These are phyloP conservation scores for Clitocybe nebularis DNA, from an alignment of 1,284 basidiomycete genomes.

Conservation along the genomic window DNA sequence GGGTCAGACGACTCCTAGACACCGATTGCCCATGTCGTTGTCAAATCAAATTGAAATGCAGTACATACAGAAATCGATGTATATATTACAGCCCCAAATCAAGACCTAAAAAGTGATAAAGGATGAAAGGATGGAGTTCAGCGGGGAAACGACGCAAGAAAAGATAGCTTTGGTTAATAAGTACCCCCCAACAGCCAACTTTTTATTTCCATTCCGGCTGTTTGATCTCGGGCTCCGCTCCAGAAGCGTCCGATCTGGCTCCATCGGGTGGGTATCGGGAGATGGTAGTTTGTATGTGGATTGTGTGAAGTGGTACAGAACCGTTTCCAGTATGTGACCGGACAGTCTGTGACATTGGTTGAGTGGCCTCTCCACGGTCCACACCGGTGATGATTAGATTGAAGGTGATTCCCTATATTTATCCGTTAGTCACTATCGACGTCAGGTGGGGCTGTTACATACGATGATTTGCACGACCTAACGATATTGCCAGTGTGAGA, in stretches of 20 bases:
- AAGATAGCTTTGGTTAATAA: background rate
- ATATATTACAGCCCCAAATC: slow-evolving; percentile 1
- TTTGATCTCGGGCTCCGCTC: background rate
- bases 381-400: slow-evolving; percentile 34
- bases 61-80: background rate
- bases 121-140: too few relatives aligned
- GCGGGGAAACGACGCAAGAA: background rate
- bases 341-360: slow-evolving; percentile 11
- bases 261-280: slow-evolving; percentile 16
- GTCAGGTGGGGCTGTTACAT: background rate
- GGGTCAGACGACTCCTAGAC: too few relatives aligned
- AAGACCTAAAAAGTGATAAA: background rate
- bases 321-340: slow-evolving; percentile 13
- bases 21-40: too few relatives aligned
- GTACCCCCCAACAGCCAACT: background rate
- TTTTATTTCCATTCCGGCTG: slow-evolving; percentile 2
- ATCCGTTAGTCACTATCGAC: background rate
- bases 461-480: slow-evolving; percentile 35
- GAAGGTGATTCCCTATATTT: slow-evolving; percentile 33
- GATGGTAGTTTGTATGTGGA: slow-evolving; percentile 27
- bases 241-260: background rate
- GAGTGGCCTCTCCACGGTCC: slow-evolving; percentile 23
- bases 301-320: slow-evolving; percentile 22
- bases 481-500: background rate
- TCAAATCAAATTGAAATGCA: too few relatives aligned